Evolutionary conservation across 2,329 filamentous ascomycete genomes (phyloP).

Genomic region (Colletotrichum karsti): DNA sequence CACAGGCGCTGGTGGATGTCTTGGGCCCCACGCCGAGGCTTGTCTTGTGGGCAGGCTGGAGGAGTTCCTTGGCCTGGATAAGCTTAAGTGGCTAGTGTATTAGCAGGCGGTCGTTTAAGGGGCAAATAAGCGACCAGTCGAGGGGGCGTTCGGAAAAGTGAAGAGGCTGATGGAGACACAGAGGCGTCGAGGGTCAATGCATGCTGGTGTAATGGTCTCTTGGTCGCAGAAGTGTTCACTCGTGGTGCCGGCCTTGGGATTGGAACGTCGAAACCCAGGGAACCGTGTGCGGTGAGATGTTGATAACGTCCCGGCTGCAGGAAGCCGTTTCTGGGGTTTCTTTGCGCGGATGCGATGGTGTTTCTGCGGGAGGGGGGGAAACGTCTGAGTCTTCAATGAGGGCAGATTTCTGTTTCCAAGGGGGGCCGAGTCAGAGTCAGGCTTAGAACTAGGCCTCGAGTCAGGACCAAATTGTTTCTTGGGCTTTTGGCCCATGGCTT

Average conservation of each 20-base stretch:
- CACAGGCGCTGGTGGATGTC: neutral
- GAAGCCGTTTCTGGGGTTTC: neutral
- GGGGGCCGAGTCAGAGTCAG: neutral
- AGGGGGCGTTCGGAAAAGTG: neutral
- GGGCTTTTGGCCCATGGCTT: neutral
- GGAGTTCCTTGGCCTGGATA: constrained; percentile 10
- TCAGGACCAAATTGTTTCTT: neutral
- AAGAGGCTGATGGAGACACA: neutral
- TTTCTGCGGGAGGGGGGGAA: neutral
- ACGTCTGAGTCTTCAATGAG: neutral
- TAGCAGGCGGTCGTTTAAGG: neutral
- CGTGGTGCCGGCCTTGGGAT: neutral
- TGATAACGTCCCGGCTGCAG: neutral
- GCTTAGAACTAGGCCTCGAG: neutral
- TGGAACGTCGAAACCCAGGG: neutral
- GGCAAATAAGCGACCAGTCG: neutral
- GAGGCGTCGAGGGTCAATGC: neutral
- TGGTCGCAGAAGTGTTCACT: neutral
- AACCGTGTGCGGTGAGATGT: neutral
- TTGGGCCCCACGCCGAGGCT: neutral
- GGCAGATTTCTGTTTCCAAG: neutral
- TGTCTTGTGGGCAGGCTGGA: neutral
- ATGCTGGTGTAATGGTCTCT: neutral
- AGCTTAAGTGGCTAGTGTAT: constrained; percentile 26
- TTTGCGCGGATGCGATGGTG: neutral